Base-by-base conservation (phyloP, 805 yeast species). In the Candida loeiensis region DNA sequence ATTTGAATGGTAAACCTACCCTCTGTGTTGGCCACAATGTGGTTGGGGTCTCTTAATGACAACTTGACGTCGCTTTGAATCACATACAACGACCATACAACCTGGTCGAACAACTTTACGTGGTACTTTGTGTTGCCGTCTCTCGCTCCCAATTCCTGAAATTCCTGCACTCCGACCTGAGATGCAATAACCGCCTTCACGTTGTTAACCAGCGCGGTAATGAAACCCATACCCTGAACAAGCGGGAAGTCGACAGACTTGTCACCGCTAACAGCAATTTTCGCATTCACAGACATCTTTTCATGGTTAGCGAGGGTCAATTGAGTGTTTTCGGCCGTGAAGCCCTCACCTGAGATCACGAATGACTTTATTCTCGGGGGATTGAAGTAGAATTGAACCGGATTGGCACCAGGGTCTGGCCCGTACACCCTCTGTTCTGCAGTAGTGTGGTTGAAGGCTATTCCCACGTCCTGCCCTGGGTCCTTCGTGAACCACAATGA, bases 191-290 rank as follows among this genome's bases (percentile, higher is more conserved):
- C 45, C 2, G 60, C 59, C 31, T 34, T 34, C 7, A 49, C 46
- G 24, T 49, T 49, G 16, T 48, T 45, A 40, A 54, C 56, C 13
- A 73, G 60, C 19, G 81, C 86, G 22, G 95, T 82, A 12, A 85
- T 77, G 46, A 85, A 79, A 5, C 96, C 96, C 77, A 74, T 73
- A 40, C 97, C 97, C 59, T 84, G 90, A 4, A 82, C 85, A 40
- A 85, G 53, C 3, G 91, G 90, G 27, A 76, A 56, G 35, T 49
- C 43, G 41, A 50, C 20, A 20, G 22, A 20, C 21, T 41, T 37
- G 18, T 45, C 34, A 17, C 45, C 44, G 5, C 44, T 50, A 14
- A 48, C 34, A 11, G 36, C 18, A 27, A 58, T 38, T 25, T 49
- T 46, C 1, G 70, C 52, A 16, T 50, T 50, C 12, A 63, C 62